Conservation (phyloP, 2,329 filamentous ascomycete species). For the Ophiostoma angusticollis region DNA sequence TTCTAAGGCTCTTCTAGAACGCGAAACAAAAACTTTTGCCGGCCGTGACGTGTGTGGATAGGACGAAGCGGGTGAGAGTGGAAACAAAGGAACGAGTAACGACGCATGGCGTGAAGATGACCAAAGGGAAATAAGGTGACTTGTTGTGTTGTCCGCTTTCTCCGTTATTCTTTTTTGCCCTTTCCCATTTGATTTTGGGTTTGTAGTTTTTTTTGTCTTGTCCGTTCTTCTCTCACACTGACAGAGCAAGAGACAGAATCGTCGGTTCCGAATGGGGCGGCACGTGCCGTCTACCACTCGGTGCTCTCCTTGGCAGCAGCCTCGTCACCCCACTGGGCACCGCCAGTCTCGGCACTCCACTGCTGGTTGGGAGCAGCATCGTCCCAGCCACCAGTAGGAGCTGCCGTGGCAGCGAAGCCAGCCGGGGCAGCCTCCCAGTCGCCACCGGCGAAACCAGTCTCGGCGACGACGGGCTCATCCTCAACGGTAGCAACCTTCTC, state of each 20-base stretch:
- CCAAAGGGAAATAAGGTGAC: too few relatives aligned
- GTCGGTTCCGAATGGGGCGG: too few relatives aligned
- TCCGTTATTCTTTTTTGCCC: too few relatives aligned
- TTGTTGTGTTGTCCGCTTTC: too few relatives aligned
- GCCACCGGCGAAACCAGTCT: constrained; percentile 59
- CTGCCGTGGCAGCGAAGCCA: constrained; percentile 50
- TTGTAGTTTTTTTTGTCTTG: too few relatives aligned
- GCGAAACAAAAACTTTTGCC: constrained; percentile 7
- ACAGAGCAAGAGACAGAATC: too few relatives aligned
- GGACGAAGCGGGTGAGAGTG: too few relatives aligned
- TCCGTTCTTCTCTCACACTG: too few relatives aligned
- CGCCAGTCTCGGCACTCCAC: constrained; percentile 51
- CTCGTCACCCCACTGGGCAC: constrained; percentile 41
- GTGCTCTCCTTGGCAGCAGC: constrained; percentile 31
- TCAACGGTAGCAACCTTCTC: constrained; percentile 83
- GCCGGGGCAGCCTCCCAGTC: constrained; percentile 81
- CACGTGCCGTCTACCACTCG: constrained; percentile 37
- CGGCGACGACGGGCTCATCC: constrained; percentile 68
- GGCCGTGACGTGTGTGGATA: too few relatives aligned
- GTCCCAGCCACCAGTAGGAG: constrained; percentile 35
- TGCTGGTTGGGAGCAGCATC: constrained; percentile 55
- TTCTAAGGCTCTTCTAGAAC: constrained; percentile 3
- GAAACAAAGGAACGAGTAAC: too few relatives aligned
- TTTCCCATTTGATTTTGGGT: too few relatives aligned
- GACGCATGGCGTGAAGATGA: too few relatives aligned